Evolutionary conservation across 2,329 filamentous ascomycete species (phyloP).

Genomic region (Pseudogymnoascus sp.): DNA sequence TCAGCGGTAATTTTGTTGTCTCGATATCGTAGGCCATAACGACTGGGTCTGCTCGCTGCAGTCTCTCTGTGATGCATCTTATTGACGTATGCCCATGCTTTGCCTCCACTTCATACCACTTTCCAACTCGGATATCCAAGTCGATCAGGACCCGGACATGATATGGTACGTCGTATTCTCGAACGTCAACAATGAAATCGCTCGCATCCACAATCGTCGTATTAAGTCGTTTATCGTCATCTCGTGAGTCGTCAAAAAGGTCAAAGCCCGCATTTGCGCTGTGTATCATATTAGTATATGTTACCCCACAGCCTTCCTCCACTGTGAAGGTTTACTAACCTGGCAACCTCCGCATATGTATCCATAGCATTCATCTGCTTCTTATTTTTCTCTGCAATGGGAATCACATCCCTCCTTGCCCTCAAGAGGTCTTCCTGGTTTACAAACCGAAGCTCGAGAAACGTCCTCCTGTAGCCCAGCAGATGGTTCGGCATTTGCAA

Average conservation of each 20-base stretch:
- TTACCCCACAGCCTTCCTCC: neutral
- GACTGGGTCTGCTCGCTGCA: conserved; percentile 90
- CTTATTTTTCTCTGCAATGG: conserved; percentile 92
- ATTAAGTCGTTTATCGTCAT: conserved; percentile 72
- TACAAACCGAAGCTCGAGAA: conserved; percentile 76
- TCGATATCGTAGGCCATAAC: conserved; percentile 99
- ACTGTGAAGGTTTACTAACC: conserved; percentile 44
- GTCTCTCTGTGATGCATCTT: conserved; percentile 74
- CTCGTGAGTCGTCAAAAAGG: conserved; percentile 83
- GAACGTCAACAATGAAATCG: conserved; percentile 96
- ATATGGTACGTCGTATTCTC: conserved; percentile 98
- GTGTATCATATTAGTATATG: conserved; percentile 17
- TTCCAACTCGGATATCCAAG: conserved; percentile 85
- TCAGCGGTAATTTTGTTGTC: conserved; percentile 88
- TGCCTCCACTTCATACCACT: conserved; percentile 93
- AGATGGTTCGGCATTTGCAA: conserved; percentile 92
- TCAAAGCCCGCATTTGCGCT: conserved; percentile 79
- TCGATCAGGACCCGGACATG: conserved; percentile 93
- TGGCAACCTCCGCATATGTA: conserved; percentile 92
- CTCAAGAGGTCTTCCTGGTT: conserved; percentile 82
- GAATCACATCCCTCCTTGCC: conserved; percentile 77
- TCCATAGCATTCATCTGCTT: conserved; percentile 96
- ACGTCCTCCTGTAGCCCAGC: conserved; percentile 80
- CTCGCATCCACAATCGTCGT: conserved; percentile 75
- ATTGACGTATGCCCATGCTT: conserved; percentile 86